Evolutionary conservation across 129 eudicot species (phyloP).

Genomic region (Glebionis coronaria): DNA sequence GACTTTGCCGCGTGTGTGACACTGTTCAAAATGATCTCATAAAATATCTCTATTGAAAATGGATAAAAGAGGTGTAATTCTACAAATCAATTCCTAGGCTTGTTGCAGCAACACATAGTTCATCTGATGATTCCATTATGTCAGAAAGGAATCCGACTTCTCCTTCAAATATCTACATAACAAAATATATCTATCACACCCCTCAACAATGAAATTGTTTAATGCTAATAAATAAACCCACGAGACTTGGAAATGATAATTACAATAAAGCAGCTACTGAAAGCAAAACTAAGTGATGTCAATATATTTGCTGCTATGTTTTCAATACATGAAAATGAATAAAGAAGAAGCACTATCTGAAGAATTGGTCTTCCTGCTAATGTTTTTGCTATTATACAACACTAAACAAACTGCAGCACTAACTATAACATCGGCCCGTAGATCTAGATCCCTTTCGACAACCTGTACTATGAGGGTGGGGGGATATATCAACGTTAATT

Average conservation of each 20-base stretch:
- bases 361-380: slow-evolving; percentile 67
- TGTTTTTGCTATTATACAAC: slow-evolving; percentile 77
- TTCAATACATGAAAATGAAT: slow-evolving; percentile 71
- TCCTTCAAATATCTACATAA: slow-evolving; percentile 88
- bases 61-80: slow-evolving; percentile 78
- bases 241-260: slow-evolving; percentile 16
- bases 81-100: slow-evolving; percentile 77
- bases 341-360: slow-evolving; percentile 57
- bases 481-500: too few species aligned
- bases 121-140: slow-evolving; percentile 91
- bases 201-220: not conserved
- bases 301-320: slow-evolving; percentile 79
- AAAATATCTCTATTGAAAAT: slow-evolving; percentile 61
- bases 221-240: slow-evolving; percentile 11
- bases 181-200: not conserved
- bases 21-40: slow-evolving; percentile 64
- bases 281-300: slow-evolving; percentile 84
- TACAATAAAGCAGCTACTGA: slow-evolving; percentile 88
- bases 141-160: slow-evolving; percentile 59
- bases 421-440: slow-evolving; percentile 70
- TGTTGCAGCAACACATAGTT: slow-evolving; percentile 88
- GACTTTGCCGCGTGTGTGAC: slow-evolving; percentile 44
- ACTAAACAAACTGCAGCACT: slow-evolving; percentile 72
- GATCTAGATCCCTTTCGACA: slow-evolving; percentile 71
- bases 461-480: too few species aligned